Evolutionary conservation across 2,329 filamentous ascomycete genomes (phyloP).

Genomic region (Ceratocystis colombiana): DNA sequence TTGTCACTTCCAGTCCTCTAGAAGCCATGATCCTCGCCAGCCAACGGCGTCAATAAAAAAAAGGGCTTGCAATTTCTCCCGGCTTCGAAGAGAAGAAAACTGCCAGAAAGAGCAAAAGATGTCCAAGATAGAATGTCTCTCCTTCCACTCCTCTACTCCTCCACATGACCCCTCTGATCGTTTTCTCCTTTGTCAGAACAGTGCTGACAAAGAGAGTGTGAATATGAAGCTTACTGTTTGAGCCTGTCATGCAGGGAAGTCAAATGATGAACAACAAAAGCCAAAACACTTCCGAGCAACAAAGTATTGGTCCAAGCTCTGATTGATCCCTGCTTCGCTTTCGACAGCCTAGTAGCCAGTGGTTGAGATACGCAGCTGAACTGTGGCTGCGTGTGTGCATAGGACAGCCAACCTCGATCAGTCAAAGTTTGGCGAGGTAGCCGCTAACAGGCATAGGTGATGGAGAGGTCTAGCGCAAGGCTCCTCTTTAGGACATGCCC

Average conservation of each 20-base stretch:
- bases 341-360: too few relatives aligned
- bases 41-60: not conserved
- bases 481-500: not conserved
- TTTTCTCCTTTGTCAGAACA: not conserved
- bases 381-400: too few relatives aligned
- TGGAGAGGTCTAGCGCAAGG: not conserved
- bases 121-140: not conserved
- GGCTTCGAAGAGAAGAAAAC: not conserved
- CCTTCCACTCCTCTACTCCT: not conserved
- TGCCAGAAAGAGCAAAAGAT: not conserved
- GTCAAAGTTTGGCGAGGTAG: too few relatives aligned
- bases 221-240: not conserved
- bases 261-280: constrained; percentile 14
- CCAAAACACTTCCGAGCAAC: constrained; percentile 12
- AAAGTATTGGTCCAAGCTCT: constrained; percentile 7
- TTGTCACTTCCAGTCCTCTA: not conserved
- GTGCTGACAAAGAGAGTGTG: not conserved
- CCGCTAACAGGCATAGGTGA: too few relatives aligned
- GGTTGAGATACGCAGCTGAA: too few relatives aligned
- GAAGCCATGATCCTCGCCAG: constrained; percentile 3
- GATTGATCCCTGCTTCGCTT: not conserved
- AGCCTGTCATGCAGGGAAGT: constrained; percentile 11
- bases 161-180: not conserved
- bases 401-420: too few relatives aligned
- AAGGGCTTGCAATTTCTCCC: not conserved